Conservation (phyloP, 1,284 basidiomycete genomes). For the Mycena sp. region DNA sequence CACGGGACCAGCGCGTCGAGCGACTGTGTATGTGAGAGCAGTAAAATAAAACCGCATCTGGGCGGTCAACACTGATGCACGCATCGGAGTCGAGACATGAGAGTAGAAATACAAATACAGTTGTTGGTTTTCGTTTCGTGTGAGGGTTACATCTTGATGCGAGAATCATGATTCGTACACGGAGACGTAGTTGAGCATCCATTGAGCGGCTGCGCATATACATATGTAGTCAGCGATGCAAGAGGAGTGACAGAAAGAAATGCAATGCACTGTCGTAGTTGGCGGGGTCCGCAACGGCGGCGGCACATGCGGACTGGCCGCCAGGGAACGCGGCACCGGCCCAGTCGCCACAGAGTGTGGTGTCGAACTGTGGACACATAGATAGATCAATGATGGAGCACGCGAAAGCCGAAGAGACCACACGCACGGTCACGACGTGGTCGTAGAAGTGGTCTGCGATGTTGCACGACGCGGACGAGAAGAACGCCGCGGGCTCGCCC, state of each 20-base stretch:
- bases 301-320: slow-evolving; percentile 66
- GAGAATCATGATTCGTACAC: slow-evolving; percentile 31
- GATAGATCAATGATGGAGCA: no score
- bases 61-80: not conserved
- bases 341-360: slow-evolving; percentile 68
- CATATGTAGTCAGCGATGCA: not conserved
- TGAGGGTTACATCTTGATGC: not conserved
- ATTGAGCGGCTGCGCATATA: slow-evolving; percentile 43
- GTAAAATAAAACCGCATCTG: not conserved
- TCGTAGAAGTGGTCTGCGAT: slow-evolving; percentile 73
- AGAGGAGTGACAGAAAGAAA: not conserved
- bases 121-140: slow-evolving; percentile 34
- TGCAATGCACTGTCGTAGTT: slow-evolving; percentile 59
- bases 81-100: not conserved
- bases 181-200: slow-evolving; percentile 51
- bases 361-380: not conserved
- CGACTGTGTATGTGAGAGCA: not conserved
- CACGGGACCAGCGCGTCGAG: slow-evolving; percentile 12
- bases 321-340: slow-evolving; percentile 54
- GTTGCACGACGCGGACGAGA: slow-evolving; percentile 69
- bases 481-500: slow-evolving; percentile 75
- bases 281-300: slow-evolving; percentile 60
- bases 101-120: slow-evolving; percentile 27
- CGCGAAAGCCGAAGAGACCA: no score
- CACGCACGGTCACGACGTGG: slow-evolving; percentile 58